Percentiles rank a stretch among this genome's conserved stretches.
Conservation (phyloP, 441 rosid species). For the Aquilaria agallochum region DNA sequence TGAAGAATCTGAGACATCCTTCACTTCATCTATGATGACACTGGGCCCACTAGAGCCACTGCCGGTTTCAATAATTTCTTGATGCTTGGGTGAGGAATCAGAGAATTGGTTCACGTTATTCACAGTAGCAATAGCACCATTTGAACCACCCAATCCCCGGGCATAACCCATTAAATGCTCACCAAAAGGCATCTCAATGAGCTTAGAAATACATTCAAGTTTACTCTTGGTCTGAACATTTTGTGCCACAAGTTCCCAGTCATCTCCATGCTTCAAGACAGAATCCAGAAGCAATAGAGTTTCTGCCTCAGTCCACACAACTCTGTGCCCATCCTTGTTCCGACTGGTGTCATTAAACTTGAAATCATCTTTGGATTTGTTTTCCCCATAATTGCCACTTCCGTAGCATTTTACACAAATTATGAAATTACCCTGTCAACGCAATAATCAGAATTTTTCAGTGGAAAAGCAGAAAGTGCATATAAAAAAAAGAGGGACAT, state of each 20-base stretch:
- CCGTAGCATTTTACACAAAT: conserved; percentile 65
- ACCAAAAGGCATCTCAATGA: conserved; percentile 90
- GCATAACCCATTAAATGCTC: conserved; percentile 50
- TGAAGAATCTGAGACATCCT: conserved; percentile 28
- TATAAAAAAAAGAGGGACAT: neutral
- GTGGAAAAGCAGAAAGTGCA: neutral
- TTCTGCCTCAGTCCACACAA: conserved; percentile 86
- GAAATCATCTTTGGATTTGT: conserved; percentile 52
- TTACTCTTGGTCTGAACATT: conserved; percentile 68
- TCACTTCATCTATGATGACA: conserved; percentile 17
- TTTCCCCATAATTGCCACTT: conserved; percentile 59
- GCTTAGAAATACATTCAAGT: conserved; percentile 76
- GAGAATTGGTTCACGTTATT: conserved; percentile 23
- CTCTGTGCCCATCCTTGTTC: conserved; percentile 19
- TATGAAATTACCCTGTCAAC: conserved; percentile 39
- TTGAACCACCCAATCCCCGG: conserved; percentile 31
- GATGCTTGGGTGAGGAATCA: conserved; percentile 30
- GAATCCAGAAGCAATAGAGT: conserved; percentile 75
- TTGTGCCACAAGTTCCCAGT: conserved; percentile 90
- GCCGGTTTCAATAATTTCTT: conserved; percentile 17
- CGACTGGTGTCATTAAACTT: conserved; percentile 31
- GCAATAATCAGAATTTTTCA: neutral
- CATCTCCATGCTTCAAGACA: conserved; percentile 70
- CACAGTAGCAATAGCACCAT: conserved; percentile 16
- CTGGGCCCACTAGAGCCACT: conserved; percentile 14